A percentile compares a stretch with the other conserved stretches of the same genome.
These are phyloP conservation scores for Cryptococcus sp. DNA, from an alignment of 1,284 basidiomycete species.

Conservation along the genomic window DNA sequence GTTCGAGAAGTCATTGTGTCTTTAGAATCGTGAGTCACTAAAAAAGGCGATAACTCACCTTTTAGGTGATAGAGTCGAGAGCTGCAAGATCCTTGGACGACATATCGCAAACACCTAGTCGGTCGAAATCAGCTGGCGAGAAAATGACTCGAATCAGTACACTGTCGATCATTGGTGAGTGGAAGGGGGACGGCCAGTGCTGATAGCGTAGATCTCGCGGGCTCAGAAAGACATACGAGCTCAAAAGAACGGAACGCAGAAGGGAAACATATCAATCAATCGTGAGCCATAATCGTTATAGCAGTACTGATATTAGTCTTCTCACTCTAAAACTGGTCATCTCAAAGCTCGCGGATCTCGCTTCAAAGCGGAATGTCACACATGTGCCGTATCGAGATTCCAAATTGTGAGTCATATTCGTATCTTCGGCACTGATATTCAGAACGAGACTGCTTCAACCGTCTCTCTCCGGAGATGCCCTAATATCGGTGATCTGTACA, in stretches of 20 bases:
- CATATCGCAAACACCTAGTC: conserved; percentile 17
- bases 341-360: conserved; percentile 78
- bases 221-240: conserved; percentile 89
- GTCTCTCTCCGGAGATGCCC: conserved; percentile 87
- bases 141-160: conserved; percentile 60
- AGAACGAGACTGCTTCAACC: conserved; percentile 88
- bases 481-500: conserved; percentile 94
- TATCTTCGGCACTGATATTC: conserved; percentile 30
- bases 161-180: conserved; percentile 48
- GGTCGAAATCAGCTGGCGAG: conserved; percentile 27
- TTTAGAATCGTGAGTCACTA: conserved; percentile 66
- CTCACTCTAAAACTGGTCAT: conserved; percentile 87
- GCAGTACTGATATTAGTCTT: conserved; percentile 54
- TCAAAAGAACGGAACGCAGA: conserved; percentile 88
- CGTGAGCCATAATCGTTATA: conserved; percentile 12
- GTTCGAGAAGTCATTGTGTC: conserved; percentile 86
- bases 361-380: conserved; percentile 72
- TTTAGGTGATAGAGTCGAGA: conserved; percentile 46
- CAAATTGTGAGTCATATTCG: conserved; percentile 53
- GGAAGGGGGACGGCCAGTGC: conserved; percentile 41
- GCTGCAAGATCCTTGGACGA: conserved; percentile 9
- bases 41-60: neutral
- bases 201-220: conserved; percentile 74
- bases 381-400: conserved; percentile 95
- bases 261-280: conserved; percentile 82